Evolutionary conservation across 2,329 filamentous ascomycete genomes (phyloP).

Genomic region (Podosphaera leucotricha): DNA sequence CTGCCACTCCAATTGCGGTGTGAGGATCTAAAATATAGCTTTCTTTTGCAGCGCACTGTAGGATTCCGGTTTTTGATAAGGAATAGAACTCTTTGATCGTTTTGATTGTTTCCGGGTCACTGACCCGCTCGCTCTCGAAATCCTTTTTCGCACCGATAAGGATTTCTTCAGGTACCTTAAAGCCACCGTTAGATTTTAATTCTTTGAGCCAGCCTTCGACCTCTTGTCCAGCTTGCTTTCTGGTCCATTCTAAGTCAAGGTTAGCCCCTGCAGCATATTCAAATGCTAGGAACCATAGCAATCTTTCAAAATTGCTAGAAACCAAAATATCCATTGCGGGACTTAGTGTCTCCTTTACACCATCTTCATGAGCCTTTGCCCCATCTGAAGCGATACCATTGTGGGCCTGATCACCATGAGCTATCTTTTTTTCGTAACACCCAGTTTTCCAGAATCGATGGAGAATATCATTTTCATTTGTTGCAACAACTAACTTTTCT

Average conservation of each 20-base stretch:
- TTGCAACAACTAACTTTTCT: constrained; percentile 76
- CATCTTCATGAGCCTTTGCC: constrained; percentile 37
- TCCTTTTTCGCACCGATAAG: constrained; percentile 44
- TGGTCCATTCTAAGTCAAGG: constrained; percentile 41
- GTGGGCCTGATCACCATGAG: constrained; percentile 33
- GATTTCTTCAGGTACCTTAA: constrained; percentile 54
- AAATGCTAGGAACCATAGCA: constrained; percentile 82
- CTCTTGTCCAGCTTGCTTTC: constrained; percentile 48
- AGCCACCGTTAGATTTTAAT: constrained; percentile 62
- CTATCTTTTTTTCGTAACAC: constrained; percentile 64
- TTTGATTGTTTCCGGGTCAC: constrained; percentile 40
- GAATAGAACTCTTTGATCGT: constrained; percentile 35
- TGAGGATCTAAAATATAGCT: constrained; percentile 84
- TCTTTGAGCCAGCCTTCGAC: constrained; percentile 57
- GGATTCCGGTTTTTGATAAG: constrained; percentile 14
- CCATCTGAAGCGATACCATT: constrained; percentile 31
- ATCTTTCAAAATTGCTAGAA: constrained; percentile 84
- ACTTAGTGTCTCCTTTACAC: constrained; percentile 74
- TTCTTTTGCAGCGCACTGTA: constrained; percentile 16
- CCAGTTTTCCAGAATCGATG: constrained; percentile 86
- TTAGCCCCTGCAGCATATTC: constrained; percentile 35
- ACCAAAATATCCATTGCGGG: constrained; percentile 97
- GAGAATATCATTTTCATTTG: constrained; percentile 94
- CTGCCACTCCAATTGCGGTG: constrained; percentile 65
- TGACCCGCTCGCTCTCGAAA: constrained; percentile 62